Conservation (phyloP, 148 eudicot species). For the Drosera capensis region DNA sequence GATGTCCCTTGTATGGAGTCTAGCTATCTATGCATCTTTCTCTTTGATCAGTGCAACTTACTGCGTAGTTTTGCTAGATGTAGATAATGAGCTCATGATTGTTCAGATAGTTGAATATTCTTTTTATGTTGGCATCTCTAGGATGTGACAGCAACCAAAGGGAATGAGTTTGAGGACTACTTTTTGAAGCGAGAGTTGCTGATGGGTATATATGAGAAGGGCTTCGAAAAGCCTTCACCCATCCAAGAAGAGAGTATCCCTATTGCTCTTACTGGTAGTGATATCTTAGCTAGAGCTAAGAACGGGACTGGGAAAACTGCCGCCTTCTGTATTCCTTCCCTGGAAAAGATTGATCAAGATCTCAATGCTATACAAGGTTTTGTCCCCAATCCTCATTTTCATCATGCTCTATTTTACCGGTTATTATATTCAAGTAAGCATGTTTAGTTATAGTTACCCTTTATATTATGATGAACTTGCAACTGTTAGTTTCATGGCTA, state of each 20-base stretch:
- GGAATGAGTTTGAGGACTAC: conserved; percentile 89
- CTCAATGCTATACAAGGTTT: conserved; percentile 83
- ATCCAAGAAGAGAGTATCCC: conserved; percentile 88
- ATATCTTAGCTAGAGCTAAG: conserved; percentile 85
- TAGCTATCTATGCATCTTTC: no score
- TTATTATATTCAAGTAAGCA: no score
- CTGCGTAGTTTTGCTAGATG: not conserved
- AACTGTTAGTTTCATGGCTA: no score
- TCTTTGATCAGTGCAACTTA: no score
- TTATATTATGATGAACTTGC: no score
- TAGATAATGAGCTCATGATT: not conserved
- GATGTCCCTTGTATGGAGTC: no score
- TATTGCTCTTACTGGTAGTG: conserved; percentile 74
- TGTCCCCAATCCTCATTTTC: conserved; percentile 1
- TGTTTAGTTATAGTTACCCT: no score
- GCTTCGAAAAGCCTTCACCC: conserved; percentile 80
- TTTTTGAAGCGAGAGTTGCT: conserved; percentile 70
- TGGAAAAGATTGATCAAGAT: conserved; percentile 77
- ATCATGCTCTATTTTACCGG: conserved; percentile 1
- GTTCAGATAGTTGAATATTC: not conserved
- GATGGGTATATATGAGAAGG: conserved; percentile 83
- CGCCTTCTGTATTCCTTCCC: conserved; percentile 73
- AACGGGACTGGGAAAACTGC: conserved; percentile 93
- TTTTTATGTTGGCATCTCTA: conserved; percentile 11
- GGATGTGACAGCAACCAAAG: conserved; percentile 98